Conservation (phyloP, 73 alveolate genomes). For the Blepharisma japonicum region DNA sequence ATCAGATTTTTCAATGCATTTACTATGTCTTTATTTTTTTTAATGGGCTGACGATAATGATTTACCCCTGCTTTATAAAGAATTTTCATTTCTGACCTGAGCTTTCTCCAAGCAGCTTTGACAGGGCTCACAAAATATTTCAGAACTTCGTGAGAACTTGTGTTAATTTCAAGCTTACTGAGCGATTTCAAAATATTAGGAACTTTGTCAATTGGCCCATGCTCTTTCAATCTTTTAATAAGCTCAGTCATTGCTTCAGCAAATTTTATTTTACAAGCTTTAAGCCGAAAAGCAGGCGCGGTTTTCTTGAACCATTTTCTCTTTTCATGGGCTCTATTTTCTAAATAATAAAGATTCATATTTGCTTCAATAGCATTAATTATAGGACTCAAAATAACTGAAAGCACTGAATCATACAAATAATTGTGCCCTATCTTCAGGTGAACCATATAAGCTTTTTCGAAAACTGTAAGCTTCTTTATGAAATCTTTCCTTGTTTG, state of each 20-base stretch:
- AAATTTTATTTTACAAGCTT: neutral
- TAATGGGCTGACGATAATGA: neutral
- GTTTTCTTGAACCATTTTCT: slow-evolving; percentile 14
- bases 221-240: neutral
- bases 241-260: slow-evolving; percentile 15
- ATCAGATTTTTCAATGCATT: slow-evolving; percentile 33
- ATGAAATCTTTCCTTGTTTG: neutral
- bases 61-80: neutral
- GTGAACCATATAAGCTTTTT: slow-evolving; percentile 7
- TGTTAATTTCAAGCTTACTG: neutral
- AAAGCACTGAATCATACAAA: neutral
- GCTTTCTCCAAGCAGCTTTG: slow-evolving; percentile 19
- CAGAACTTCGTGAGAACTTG: slow-evolving; percentile 7
- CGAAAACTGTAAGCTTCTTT: slow-evolving; percentile 6
- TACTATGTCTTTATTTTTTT: neutral
- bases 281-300: slow-evolving; percentile 11
- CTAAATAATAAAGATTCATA: slow-evolving; percentile 2
- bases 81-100: neutral
- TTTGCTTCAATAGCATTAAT: slow-evolving; percentile 6
- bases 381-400: neutral
- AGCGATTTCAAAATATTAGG: slow-evolving; percentile 17
- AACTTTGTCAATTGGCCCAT: neutral
- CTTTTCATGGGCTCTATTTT: slow-evolving; percentile 8
- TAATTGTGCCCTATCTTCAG: neutral
- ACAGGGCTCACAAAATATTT: slow-evolving; percentile 25